These are phyloP conservation scores for Penicillium flavigenum DNA, from an alignment of 495 filamentous ascomycete species.

Conservation along the genomic window DNA sequence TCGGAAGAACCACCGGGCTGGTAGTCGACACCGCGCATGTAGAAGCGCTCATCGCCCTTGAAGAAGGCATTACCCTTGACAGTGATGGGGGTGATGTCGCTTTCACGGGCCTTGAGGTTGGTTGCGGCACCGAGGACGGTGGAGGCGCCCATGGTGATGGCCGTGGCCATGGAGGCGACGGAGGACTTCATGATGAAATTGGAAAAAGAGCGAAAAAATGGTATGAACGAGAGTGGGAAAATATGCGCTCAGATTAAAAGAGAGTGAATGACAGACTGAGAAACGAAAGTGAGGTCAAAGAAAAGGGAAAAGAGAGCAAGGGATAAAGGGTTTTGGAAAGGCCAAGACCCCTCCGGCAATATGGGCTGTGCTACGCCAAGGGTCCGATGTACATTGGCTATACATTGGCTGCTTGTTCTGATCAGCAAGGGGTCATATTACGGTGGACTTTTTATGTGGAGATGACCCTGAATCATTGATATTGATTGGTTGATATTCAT, in stretches of 20 bases:
- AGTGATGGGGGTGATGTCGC: slow-evolving; percentile 49
- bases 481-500: not conserved
- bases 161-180: slow-evolving; percentile 55
- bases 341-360: not conserved
- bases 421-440: slow-evolving; percentile 18
- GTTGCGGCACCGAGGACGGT: slow-evolving; percentile 54
- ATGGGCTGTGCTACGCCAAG: slow-evolving; percentile 14
- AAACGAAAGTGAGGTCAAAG: slow-evolving; percentile 32
- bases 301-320: slow-evolving; percentile 17
- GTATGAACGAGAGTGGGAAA: slow-evolving; percentile 19
- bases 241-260: slow-evolving; percentile 16
- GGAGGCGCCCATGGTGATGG: slow-evolving; percentile 48
- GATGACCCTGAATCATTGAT: not conserved
- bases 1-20: slow-evolving; percentile 87
- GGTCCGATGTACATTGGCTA: not conserved
- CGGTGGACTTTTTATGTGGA: slow-evolving; percentile 4
- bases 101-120: slow-evolving; percentile 38
- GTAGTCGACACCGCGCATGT: slow-evolving; percentile 93
- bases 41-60: slow-evolving; percentile 78
- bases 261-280: slow-evolving; percentile 17
- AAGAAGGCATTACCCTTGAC: slow-evolving; percentile 79
- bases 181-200: slow-evolving; percentile 55
- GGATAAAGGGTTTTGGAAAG: slow-evolving; percentile 21
- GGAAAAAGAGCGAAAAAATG: slow-evolving; percentile 15
- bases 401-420: slow-evolving; percentile 3